Evolutionary conservation across 495 filamentous ascomycete genomes (phyloP).

Genomic region (Aspergillus carlsbadensis): DNA sequence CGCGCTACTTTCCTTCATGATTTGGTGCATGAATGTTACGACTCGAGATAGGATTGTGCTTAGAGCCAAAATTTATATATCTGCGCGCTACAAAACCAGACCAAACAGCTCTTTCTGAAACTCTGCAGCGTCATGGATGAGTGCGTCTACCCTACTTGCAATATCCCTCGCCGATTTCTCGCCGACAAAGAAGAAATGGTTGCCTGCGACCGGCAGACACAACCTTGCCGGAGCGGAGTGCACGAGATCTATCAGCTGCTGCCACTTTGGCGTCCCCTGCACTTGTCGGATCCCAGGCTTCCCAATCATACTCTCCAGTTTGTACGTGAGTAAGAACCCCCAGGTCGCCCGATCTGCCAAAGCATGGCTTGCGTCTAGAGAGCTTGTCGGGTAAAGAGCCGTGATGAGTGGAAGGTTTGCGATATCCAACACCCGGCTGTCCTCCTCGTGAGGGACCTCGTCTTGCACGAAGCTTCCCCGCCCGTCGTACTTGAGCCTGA

Average conservation of each 20-base stretch:
- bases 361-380: constrained; percentile 18
- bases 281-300: constrained; percentile 9
- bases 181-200: constrained; percentile 30
- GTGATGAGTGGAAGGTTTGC: constrained; percentile 18
- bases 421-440: constrained; percentile 20
- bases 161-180: constrained; percentile 18
- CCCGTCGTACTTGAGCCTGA: constrained; percentile 17
- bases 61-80: too few relatives aligned
- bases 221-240: constrained; percentile 19
- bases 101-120: neutral
- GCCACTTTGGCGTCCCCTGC: constrained; percentile 15
- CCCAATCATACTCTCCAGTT: constrained; percentile 15
- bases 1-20: too few relatives aligned
- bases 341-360: constrained; percentile 18
- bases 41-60: too few relatives aligned
- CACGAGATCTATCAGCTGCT: constrained; percentile 17
- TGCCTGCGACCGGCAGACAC: constrained; percentile 15
- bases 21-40: too few relatives aligned
- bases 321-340: constrained; percentile 22
- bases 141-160: constrained; percentile 10
- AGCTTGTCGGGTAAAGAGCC: constrained; percentile 14
- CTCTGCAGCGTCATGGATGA: constrained; percentile 5
- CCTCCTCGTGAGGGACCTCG: constrained; percentile 19
- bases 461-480: constrained; percentile 10
- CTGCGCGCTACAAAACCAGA: neutral